These are phyloP conservation scores for Colletotrichum simmondsii DNA, from an alignment of 2,329 filamentous ascomycete genomes.

Conservation along the genomic window DNA sequence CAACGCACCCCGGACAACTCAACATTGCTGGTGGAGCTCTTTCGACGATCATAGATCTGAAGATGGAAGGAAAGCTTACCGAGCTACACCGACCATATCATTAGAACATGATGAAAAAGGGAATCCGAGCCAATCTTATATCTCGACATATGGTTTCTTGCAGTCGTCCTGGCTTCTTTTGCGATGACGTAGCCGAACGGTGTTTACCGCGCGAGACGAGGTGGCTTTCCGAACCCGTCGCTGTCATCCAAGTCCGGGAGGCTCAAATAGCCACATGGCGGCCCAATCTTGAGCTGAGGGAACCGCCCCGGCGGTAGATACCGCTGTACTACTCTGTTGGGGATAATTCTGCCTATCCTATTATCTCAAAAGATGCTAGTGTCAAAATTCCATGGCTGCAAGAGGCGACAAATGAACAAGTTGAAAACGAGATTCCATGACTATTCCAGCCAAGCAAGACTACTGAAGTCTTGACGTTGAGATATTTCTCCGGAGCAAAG, in stretches of 20 bases:
- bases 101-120: neutral
- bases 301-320: neutral
- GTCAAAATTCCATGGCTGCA: neutral
- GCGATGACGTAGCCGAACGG: neutral
- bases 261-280: neutral
- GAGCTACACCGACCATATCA: constrained; percentile 4
- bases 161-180: neutral
- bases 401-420: neutral
- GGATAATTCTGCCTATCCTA: neutral
- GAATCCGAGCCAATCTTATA: neutral
- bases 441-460: neutral
- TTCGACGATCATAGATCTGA: neutral
- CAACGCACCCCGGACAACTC: constrained; percentile 17
- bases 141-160: neutral
- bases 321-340: neutral
- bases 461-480: no score
- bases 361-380: neutral
- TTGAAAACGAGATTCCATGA: neutral
- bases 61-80: neutral
- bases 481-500: neutral
- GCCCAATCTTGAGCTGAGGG: neutral
- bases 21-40: constrained; percentile 1
- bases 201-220: neutral
- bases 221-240: neutral
- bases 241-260: neutral